phyloP scores from a whole-genome alignment of 768 basidiomycete species.

The Psilocybe subaeruginosa region DNA sequence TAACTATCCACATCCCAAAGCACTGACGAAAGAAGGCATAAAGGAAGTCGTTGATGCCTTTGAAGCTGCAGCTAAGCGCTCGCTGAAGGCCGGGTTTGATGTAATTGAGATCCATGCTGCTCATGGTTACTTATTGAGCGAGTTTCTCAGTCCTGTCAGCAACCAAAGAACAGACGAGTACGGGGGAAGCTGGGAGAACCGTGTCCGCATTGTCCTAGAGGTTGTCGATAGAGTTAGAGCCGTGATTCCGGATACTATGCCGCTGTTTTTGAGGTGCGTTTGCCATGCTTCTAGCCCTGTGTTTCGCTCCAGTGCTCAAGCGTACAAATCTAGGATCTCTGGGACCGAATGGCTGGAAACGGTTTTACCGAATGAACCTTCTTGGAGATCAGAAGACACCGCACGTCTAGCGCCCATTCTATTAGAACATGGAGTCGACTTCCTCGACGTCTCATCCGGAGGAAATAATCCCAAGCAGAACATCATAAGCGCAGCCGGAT shows the following conservation, averaged over 20 bases:
- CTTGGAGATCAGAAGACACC: constrained; percentile 44
- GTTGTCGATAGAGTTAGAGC: constrained; percentile 65
- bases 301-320: too few species aligned
- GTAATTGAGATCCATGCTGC: constrained; percentile 59
- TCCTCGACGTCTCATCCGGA: constrained; percentile 73
- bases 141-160: constrained; percentile 59
- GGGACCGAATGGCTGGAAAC: constrained; percentile 78
- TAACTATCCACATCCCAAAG: constrained; percentile 55
- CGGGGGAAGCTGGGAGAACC: constrained; percentile 77
- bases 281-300: neutral
- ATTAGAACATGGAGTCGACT: constrained; percentile 67
- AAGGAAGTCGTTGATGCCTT: constrained; percentile 61
- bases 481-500: constrained; percentile 15
- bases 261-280: constrained; percentile 68
- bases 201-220: constrained; percentile 64
- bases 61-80: constrained; percentile 49
- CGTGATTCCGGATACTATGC: constrained; percentile 60
- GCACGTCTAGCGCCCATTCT: constrained; percentile 44
- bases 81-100: constrained; percentile 41
- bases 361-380: constrained; percentile 56
- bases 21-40: constrained; percentile 59
- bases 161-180: constrained; percentile 73
- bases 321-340: constrained; percentile 47
- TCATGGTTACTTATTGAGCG: constrained; percentile 61
- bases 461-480: constrained; percentile 55